Evolutionary conservation across 2,329 filamentous ascomycete genomes (phyloP), one percentile per base, ranked within the genome.

Genomic region (Trichocomaceae sp.): DNA sequence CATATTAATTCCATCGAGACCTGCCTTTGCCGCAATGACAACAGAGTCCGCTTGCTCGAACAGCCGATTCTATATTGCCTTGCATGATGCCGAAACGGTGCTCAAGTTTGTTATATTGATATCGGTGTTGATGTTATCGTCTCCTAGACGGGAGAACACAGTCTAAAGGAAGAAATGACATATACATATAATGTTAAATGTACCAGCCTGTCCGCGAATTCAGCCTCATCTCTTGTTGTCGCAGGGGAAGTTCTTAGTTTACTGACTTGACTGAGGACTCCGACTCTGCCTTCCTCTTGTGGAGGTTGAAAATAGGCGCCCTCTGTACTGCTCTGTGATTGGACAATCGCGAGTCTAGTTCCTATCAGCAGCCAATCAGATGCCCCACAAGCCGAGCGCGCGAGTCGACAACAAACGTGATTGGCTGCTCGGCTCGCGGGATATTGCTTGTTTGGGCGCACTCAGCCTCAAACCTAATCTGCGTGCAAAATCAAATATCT

Each of bases 11-110:
- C n/a, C n/a, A n/a, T n/a, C n/a, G n/a, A 29, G 20, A 29, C 20
- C 7, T 19, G 48, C 54, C 54, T 56, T 8, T 47, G 9, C 54
- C 54, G 39, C 54, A 56, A 22, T 56, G 54, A 39, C 54, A 56
- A 35, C 54, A 56, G 35, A 56, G 29, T 26, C 54, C 54, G 10
- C 26, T 47, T 2, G 31, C 47, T 29, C 49, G 54, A 15, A 45
- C 45, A 6, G 50, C 41, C 22, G 26, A 13, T 10, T 12, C 31
- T 20, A 19, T 37, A 6, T 17, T 49, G 12, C 15, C 29, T 45
- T 56, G 49, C 37, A 56, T 50, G 20, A 7, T 52, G 13, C 17
- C 31, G 23, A 22, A 42, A 5, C 10, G 17, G n/a, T 20, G 42
- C 17, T 53, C 20, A 41, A 17, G 31, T 20, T n/a, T n/a, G n/a